These are phyloP conservation scores for Debaryomycetaceae sp. DNA, from an alignment of 1,139 yeast genomes.

Conservation along the genomic window DNA sequence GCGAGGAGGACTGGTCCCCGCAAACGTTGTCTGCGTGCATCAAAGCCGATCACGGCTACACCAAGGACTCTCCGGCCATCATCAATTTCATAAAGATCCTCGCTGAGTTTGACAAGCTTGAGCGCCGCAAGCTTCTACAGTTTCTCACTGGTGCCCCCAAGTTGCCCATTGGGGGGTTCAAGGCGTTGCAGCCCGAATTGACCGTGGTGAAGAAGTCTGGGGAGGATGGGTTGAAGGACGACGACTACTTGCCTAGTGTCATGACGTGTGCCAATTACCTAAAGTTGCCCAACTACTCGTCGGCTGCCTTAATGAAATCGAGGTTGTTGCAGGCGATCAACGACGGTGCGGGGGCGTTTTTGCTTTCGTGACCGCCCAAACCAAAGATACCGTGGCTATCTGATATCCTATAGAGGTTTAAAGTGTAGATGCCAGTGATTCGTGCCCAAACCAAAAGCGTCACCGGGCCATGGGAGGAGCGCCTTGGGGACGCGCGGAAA, in stretches of 20 bases:
- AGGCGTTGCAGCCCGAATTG: slow-evolving; percentile 71
- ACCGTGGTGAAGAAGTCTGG: slow-evolving; percentile 83
- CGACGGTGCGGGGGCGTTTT: slow-evolving; percentile 89
- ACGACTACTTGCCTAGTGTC: slow-evolving; percentile 89
- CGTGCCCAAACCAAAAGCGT: too few species aligned
- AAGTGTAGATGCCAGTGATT: too few species aligned
- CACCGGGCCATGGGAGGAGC: too few species aligned
- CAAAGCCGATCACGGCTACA: slow-evolving; percentile 89
- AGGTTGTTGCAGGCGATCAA: slow-evolving; percentile 66
- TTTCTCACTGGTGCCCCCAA: slow-evolving; percentile 93
- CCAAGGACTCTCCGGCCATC: slow-evolving; percentile 63
- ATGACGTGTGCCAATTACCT: slow-evolving; percentile 98
- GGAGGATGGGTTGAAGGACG: slow-evolving; percentile 64
- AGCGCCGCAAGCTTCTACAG: slow-evolving; percentile 73
- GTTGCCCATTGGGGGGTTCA: slow-evolving; percentile 92
- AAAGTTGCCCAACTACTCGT: slow-evolving; percentile 79
- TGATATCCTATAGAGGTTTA: too few species aligned
- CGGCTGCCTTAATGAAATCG: slow-evolving; percentile 52
- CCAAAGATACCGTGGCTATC: too few species aligned
- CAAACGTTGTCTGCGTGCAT: slow-evolving; percentile 57
- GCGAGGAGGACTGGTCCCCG: slow-evolving; percentile 83
- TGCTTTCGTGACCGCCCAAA: slow-evolving; percentile 69
- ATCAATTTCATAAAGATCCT: slow-evolving; percentile 57
- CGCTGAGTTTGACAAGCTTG: slow-evolving; percentile 44
- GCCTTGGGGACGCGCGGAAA: too few species aligned